Percentiles rank a stretch among this genome's conserved stretches.
Evolutionary conservation across 225 moss, liverwort and hornwort genomes (phyloP).

Genomic region (Climacium dendroides): DNA sequence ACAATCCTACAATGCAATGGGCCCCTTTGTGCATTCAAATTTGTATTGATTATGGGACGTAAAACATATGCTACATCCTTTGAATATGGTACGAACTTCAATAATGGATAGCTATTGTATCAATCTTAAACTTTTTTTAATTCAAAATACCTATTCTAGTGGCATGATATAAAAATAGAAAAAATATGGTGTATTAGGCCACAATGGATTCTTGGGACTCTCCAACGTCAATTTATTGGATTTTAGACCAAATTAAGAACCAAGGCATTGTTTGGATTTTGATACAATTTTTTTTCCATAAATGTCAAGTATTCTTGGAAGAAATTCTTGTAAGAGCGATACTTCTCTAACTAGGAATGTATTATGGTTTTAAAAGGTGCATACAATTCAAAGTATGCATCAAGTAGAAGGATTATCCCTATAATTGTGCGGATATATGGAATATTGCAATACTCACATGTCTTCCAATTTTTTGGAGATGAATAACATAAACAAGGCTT

Average conservation of each 20-base stretch:
- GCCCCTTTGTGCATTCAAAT: rapidly evolving
- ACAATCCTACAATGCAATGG: too few relatives aligned
- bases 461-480: background rate
- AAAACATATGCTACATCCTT: background rate
- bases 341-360: background rate
- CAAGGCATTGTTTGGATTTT: background rate
- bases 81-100: background rate
- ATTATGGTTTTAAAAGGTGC: background rate
- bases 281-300: background rate
- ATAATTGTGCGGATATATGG: rapidly evolving
- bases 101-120: background rate
- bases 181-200: background rate
- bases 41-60: background rate
- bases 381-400: background rate
- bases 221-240: background rate
- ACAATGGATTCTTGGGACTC: background rate
- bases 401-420: rapidly evolving
- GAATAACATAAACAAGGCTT: background rate
- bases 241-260: background rate
- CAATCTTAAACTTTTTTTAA: background rate
- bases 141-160: background rate
- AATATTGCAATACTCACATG: rapidly evolving
- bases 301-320: background rate
- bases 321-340: background rate
- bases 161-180: rapidly evolving